Conservation (phyloP, 139 green algal species). For the Haematococcus lacustris region DNA sequence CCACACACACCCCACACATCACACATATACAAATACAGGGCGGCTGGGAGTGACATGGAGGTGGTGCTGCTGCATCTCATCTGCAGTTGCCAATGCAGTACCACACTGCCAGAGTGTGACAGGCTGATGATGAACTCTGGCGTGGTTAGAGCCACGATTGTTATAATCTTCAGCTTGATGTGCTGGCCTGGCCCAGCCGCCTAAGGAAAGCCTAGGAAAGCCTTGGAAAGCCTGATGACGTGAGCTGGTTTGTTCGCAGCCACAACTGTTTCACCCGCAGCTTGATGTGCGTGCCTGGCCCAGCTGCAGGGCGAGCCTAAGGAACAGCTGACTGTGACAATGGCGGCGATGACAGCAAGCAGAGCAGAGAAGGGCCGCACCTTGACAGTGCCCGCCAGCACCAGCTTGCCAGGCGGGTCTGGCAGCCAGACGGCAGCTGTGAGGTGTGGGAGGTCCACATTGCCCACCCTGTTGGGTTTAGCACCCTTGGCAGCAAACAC, state of each 20-base stretch:
- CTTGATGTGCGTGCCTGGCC: not conserved
- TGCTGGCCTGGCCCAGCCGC: not conserved
- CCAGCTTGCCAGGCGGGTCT: not conserved
- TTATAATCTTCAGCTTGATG: not conserved
- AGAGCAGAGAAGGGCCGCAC: not conserved
- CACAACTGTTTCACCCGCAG: not conserved
- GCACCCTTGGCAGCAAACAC: constrained; percentile 32
- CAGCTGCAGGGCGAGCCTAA: not conserved
- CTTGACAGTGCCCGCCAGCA: constrained; percentile 21
- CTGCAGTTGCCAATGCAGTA: not conserved
- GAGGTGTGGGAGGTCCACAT: constrained; percentile 31
- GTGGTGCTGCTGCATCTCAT: not conserved
- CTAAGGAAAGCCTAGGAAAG: not conserved
- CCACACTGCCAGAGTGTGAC: not conserved
- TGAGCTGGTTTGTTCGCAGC: not conserved
- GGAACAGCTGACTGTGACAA: not conserved
- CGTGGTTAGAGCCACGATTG: not conserved
- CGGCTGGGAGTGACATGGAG: not conserved
- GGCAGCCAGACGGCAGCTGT: constrained; percentile 34
- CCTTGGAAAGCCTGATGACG: not conserved
- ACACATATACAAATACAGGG: no score
- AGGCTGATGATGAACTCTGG: not conserved
- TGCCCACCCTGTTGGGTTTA: constrained; percentile 24
- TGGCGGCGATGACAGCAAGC: not conserved
- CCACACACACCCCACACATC: no score